phyloP scores from a whole-genome alignment of 495 filamentous ascomycete species.

The Neurospora terricola region DNA sequence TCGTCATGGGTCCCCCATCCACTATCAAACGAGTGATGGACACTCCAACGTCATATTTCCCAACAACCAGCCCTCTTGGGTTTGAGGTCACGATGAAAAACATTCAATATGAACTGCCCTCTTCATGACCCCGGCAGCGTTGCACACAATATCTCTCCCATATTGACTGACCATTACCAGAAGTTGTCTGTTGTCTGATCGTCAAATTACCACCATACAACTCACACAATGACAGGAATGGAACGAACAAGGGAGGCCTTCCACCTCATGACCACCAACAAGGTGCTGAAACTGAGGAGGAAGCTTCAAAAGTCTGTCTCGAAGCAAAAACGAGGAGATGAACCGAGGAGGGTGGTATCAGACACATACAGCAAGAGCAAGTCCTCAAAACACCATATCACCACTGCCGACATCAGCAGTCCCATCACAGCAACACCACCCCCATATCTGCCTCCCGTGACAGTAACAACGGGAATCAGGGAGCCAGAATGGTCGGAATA shows the following conservation, averaged over 20 bases:
- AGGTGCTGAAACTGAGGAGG: slow-evolving; percentile 25
- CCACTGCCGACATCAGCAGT: slow-evolving; percentile 1
- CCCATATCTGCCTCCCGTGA: slow-evolving; percentile 7
- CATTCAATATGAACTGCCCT: not conserved
- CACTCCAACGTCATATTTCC: slow-evolving; percentile 25
- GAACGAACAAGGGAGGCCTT: slow-evolving; percentile 21
- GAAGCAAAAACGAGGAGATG: slow-evolving; percentile 19
- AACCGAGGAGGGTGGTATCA: slow-evolving; percentile 4
- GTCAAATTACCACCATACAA: not conserved
- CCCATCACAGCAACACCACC: slow-evolving; percentile 1
- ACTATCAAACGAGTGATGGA: not conserved
- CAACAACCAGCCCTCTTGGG: not conserved
- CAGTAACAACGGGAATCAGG: slow-evolving; percentile 13
- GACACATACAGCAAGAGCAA: slow-evolving; percentile 15
- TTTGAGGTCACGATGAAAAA: not conserved
- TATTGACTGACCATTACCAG: not conserved
- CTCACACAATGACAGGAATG: slow-evolving; percentile 13
- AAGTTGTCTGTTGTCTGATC: not conserved
- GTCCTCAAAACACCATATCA: slow-evolving; percentile 12
- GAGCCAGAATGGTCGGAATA: slow-evolving; percentile 29
- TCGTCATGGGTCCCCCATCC: not conserved
- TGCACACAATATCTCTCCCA: not conserved
- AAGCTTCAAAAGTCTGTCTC: slow-evolving; percentile 32
- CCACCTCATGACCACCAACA: slow-evolving; percentile 11
- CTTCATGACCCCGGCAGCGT: not conserved